Percentiles rank a stretch among this genome's conserved stretches.
Conservation (phyloP, 2,329 filamentous ascomycete species). For the Fusarium torreyae region DNA sequence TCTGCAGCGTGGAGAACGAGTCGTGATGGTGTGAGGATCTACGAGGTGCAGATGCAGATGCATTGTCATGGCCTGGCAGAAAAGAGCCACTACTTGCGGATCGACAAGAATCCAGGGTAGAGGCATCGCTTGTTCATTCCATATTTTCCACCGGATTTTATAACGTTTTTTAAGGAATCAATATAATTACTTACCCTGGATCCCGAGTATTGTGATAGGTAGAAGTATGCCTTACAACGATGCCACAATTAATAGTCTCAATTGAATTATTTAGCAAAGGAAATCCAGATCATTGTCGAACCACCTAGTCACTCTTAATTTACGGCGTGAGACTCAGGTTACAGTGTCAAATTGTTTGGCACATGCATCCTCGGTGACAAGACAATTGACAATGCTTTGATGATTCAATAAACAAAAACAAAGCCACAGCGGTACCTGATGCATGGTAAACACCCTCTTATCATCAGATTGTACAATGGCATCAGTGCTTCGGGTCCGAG, state of each 20-base stretch:
- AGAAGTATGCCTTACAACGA: no score
- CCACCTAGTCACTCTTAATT: no score
- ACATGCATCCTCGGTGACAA: neutral
- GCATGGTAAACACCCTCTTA: neutral
- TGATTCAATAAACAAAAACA: neutral
- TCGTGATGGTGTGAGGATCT: slow-evolving; percentile 12
- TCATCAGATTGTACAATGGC: neutral
- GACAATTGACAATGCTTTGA: slow-evolving; percentile 13
- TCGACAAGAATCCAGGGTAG: no score
- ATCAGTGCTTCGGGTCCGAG: slow-evolving; percentile 2
- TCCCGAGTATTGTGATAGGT: no score
- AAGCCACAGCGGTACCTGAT: slow-evolving; percentile 18
- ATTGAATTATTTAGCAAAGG: no score
- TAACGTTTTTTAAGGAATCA: no score
- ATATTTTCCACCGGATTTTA: no score
- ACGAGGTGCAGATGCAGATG: slow-evolving; percentile 1
- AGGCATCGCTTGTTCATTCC: no score
- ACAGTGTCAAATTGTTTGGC: neutral
- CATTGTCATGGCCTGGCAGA: slow-evolving; percentile 7
- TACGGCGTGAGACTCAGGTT: neutral
- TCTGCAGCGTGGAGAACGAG: slow-evolving; percentile 17
- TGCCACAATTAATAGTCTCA: no score
- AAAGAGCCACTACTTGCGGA: neutral
- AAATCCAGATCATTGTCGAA: neutral
- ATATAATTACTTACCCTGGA: no score